These are phyloP conservation scores for Mortierella antarctica DNA, from an alignment of 192 early-diverging fungal genomes.

Conservation along the genomic window DNA sequence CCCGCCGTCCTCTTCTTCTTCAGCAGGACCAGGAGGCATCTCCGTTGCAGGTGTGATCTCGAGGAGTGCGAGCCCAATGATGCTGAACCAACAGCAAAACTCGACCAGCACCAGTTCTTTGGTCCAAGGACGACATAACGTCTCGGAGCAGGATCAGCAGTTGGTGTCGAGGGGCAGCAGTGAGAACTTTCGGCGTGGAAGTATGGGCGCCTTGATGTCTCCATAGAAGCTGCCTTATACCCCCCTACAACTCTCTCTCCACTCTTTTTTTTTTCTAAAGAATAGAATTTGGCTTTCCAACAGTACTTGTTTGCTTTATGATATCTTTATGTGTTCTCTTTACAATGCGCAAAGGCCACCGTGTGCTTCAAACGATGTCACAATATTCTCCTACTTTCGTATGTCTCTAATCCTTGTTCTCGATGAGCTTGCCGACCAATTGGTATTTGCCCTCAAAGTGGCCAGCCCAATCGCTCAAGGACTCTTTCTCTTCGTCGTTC, in stretches of 20 bases:
- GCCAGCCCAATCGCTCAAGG: conserved; percentile 81
- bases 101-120: conserved; percentile 44
- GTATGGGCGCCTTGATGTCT: conserved; percentile 30
- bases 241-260: background rate
- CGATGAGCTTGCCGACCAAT: conserved; percentile 74
- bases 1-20: too few species aligned
- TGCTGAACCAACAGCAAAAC: conserved; percentile 29
- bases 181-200: conserved; percentile 40
- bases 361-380: too few species aligned
- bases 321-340: too few species aligned
- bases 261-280: background rate
- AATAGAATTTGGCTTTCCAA: background rate
- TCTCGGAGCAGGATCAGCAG: conserved; percentile 48
- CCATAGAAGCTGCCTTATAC: conserved; percentile 5
- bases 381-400: background rate
- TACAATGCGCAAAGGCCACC: too few species aligned
- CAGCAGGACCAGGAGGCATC: background rate
- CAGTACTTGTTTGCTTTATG: background rate
- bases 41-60: background rate
- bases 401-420: conserved; percentile 52
- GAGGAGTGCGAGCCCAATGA: conserved; percentile 42
- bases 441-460: conserved; percentile 87
- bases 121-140: conserved; percentile 38
- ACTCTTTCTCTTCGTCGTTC: conserved; percentile 73
- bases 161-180: conserved; percentile 40